A percentile compares a stretch with the other conserved stretches of the same genome.
Evolutionary conservation across 2,329 filamentous ascomycete species (phyloP).

Genomic region (Huntiella savannae): DNA sequence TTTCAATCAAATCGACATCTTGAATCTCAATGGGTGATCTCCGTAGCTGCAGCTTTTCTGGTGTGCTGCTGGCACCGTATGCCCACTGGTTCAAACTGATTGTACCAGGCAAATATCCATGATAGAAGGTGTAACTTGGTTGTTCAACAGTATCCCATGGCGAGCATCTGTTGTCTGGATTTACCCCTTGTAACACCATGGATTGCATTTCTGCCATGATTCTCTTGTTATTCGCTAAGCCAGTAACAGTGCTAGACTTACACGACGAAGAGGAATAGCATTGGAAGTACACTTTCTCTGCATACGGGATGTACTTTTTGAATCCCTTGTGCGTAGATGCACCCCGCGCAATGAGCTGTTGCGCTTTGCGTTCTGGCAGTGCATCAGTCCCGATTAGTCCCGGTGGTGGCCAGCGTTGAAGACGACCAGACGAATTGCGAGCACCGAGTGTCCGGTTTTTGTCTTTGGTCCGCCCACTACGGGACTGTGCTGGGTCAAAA

Average conservation of each 20-base stretch:
- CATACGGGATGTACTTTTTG: conserved; percentile 33
- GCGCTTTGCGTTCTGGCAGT: conserved; percentile 33
- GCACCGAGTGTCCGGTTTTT: conserved; percentile 4
- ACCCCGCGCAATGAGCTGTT: conserved; percentile 38
- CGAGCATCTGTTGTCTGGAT: conserved; percentile 18
- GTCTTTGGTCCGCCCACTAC: conserved; percentile 9
- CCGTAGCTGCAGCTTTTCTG: conserved; percentile 36
- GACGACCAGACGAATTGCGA: conserved; percentile 7
- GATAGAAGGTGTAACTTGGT: conserved; percentile 50
- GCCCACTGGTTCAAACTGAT: conserved; percentile 55
- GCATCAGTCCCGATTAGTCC: conserved; percentile 30
- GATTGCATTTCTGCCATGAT: conserved; percentile 41
- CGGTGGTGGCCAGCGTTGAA: conserved; percentile 32
- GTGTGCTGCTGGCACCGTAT: conserved; percentile 35
- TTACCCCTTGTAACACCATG: conserved; percentile 25
- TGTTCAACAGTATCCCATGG: conserved; percentile 60
- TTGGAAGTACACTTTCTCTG: conserved; percentile 34
- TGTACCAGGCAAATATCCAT: conserved; percentile 47
- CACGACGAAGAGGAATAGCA: conserved; percentile 25
- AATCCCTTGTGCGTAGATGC: conserved; percentile 37
- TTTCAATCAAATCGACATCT: conserved; percentile 36
- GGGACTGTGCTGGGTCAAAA: conserved; percentile 11
- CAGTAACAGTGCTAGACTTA: conserved; percentile 9
- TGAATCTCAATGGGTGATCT: conserved; percentile 41
- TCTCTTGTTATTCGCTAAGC: conserved; percentile 11